These are phyloP conservation scores for Aspergillus texensis DNA, from an alignment of 2,329 filamentous ascomycete genomes.

Conservation along the genomic window DNA sequence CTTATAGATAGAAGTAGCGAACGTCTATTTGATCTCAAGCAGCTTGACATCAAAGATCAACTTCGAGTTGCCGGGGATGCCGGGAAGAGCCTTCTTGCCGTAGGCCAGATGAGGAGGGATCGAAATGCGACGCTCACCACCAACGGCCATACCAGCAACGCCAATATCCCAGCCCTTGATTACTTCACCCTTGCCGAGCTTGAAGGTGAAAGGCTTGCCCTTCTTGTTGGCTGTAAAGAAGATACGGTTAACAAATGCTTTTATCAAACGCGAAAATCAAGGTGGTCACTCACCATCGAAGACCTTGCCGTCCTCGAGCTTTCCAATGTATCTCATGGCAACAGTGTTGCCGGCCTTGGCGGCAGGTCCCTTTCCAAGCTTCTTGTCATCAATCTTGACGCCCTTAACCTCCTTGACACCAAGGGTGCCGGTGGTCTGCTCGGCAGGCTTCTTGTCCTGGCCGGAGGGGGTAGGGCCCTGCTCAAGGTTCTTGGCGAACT, in stretches of 20 bases:
- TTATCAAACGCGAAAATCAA: background rate
- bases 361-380: constrained; percentile 78
- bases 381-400: constrained; percentile 94
- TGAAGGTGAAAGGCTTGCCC: constrained; percentile 96
- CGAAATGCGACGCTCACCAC: constrained; percentile 88
- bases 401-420: constrained; percentile 81
- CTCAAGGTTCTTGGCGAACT: constrained; percentile 98
- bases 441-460: constrained; percentile 47
- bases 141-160: constrained; percentile 86
- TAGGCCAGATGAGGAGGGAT: constrained; percentile 89
- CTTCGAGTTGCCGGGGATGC: constrained; percentile 88
- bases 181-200: constrained; percentile 89
- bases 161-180: constrained; percentile 99
- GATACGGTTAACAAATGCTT: constrained; percentile 10
- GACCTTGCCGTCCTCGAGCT: constrained; percentile 89
- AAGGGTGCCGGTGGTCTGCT: constrained; percentile 60
- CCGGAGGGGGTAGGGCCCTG: constrained; percentile 84
- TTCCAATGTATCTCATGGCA: constrained; percentile 97
- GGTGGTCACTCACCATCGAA: constrained; percentile 74
- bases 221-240: constrained; percentile 83
- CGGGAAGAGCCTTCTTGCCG: constrained; percentile 78
- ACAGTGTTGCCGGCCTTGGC: constrained; percentile 91
- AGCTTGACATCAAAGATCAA: constrained; percentile 91
- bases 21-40: constrained; percentile 74
- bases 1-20: background rate